A percentile compares a stretch with the other conserved stretches of the same genome.
phyloP scores from a whole-genome alignment of 2,329 filamentous ascomycete genomes.

The Talaromyces albobiverticillius region DNA sequence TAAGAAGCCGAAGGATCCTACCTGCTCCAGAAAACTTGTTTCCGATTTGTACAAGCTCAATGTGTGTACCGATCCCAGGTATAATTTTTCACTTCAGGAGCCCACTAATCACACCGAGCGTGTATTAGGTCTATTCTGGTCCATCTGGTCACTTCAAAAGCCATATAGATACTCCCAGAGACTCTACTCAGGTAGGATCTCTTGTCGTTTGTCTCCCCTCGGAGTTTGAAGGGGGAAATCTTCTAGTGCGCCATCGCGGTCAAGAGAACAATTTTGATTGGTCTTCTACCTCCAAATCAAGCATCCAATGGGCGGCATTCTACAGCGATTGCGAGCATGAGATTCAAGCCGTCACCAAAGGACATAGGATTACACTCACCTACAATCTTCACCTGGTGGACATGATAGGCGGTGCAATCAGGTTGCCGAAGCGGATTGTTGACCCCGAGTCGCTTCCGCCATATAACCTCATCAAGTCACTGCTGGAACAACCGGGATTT shows the following conservation, averaged over 20 bases:
- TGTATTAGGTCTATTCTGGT: conserved; percentile 47
- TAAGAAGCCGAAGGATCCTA: conserved; percentile 12
- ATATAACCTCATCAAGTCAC: background rate
- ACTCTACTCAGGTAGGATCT: conserved; percentile 49
- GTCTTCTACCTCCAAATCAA: conserved; percentile 18
- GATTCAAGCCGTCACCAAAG: conserved; percentile 45
- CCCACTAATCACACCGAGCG: background rate
- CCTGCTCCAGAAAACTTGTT: conserved; percentile 33
- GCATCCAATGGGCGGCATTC: conserved; percentile 37
- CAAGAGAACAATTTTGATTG: conserved; percentile 27
- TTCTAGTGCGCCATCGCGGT: conserved; percentile 33
- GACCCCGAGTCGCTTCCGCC: conserved; percentile 2
- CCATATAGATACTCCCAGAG: conserved; percentile 55
- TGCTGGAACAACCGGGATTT: conserved; percentile 26
- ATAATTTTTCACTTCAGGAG: background rate
- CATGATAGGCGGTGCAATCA: conserved; percentile 26
- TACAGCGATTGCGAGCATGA: conserved; percentile 39
- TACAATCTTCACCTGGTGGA: conserved; percentile 55
- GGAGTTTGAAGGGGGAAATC: conserved; percentile 29
- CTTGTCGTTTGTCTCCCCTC: conserved; percentile 53
- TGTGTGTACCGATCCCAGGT: conserved; percentile 26
- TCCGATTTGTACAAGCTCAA: conserved; percentile 61
- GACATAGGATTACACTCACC: conserved; percentile 57
- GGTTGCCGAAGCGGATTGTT: background rate
- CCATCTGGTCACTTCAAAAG: conserved; percentile 51